Conservation (phyloP, 768 basidiomycete species). For the Mycena crocata region DNA sequence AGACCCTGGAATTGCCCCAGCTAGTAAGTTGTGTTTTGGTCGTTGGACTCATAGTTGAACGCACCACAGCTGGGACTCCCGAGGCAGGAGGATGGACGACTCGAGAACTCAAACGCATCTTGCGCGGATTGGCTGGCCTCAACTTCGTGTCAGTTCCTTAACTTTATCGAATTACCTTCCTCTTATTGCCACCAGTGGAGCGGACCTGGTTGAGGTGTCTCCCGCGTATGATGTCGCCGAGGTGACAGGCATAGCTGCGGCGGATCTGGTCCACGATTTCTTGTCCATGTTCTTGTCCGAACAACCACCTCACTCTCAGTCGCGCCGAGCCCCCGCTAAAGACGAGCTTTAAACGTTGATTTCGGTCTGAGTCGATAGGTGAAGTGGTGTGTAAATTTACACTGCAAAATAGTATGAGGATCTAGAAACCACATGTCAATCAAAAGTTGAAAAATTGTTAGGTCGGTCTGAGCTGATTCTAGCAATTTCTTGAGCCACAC, state of each 20-base stretch:
- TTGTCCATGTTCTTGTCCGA: constrained; percentile 67
- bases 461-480: neutral
- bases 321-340: constrained; percentile 33
- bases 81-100: constrained; percentile 90
- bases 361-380: no score
- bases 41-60: neutral
- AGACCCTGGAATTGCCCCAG: constrained; percentile 85
- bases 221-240: constrained; percentile 81
- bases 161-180: neutral
- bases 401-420: no score
- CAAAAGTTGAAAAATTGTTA: no score
- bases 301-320: constrained; percentile 46
- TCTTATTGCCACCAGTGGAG: constrained; percentile 58
- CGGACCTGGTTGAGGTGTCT: constrained; percentile 79
- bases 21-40: constrained; percentile 59
- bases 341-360: constrained; percentile 48
- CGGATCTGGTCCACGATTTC: constrained; percentile 77
- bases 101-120: constrained; percentile 83
- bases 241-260: constrained; percentile 75
- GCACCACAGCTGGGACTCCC: constrained; percentile 77
- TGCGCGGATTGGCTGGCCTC: constrained; percentile 81
- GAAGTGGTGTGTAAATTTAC: no score
- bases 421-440: no score
- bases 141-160: constrained; percentile 76
- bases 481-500: neutral